A percentile compares a stretch with the other conserved stretches of the same genome.
These are phyloP conservation scores for Tardiomyces depauwii DNA, from an alignment of 1,139 yeast genomes.

Conservation along the genomic window DNA sequence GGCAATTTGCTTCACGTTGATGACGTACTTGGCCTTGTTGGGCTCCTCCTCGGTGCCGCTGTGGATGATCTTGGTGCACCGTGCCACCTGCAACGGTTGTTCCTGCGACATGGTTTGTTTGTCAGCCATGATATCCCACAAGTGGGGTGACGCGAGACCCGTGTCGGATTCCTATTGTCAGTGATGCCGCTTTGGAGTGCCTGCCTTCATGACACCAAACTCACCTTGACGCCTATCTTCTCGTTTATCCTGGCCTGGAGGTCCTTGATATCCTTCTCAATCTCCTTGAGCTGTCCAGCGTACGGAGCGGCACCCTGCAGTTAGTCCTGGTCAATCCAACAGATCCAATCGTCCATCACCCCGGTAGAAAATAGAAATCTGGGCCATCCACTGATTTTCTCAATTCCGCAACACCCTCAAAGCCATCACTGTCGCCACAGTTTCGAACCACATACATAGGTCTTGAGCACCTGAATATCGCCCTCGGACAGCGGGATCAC, in stretches of 20 bases:
- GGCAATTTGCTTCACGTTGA: conserved; percentile 95
- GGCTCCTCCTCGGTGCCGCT: conserved; percentile 53
- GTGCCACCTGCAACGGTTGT: conserved; percentile 94
- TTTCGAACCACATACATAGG: conserved; percentile 38
- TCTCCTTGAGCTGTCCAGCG: conserved; percentile 63
- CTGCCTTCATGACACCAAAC: conserved; percentile 4
- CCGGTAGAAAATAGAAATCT: neutral
- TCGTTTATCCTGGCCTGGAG: conserved; percentile 84
- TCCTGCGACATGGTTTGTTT: conserved; percentile 87
- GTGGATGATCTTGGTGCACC: conserved; percentile 95
- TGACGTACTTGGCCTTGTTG: conserved; percentile 83
- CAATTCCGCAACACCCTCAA: no score
- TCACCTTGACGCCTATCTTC: conserved; percentile 86
- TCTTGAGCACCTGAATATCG: conserved; percentile 91
- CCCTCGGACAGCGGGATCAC: conserved; percentile 87
- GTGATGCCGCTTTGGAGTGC: no score
- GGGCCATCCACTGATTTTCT: no score
- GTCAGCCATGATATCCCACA: conserved; percentile 98
- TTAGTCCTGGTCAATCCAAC: conserved; percentile 8
- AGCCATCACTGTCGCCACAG: no score
- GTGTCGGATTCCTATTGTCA: conserved; percentile 48
- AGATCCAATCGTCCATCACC: neutral
- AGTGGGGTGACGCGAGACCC: conserved; percentile 87
- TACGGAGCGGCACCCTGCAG: conserved; percentile 83
- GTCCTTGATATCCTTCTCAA: conserved; percentile 76